Evolutionary conservation across 2,329 filamentous ascomycete species (phyloP).

Genomic region (Penicillium polonicum): DNA sequence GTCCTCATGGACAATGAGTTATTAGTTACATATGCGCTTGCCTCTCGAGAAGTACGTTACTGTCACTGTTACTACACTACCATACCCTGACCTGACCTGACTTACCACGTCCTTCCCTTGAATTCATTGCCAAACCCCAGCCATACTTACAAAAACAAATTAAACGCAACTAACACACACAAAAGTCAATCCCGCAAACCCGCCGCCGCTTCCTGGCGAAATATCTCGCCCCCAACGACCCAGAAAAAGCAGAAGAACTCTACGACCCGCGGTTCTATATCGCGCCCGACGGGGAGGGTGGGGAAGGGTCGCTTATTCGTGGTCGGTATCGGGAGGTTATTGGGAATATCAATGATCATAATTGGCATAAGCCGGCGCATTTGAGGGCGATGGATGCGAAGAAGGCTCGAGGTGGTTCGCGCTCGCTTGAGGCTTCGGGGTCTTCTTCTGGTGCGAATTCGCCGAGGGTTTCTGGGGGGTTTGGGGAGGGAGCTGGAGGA

Average conservation of each 20-base stretch:
- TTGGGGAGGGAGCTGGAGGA: background rate
- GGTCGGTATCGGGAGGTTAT: constrained; percentile 18
- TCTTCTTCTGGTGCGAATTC: background rate
- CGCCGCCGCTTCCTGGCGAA: constrained; percentile 39
- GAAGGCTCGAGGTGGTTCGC: constrained; percentile 5
- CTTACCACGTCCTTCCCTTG: background rate
- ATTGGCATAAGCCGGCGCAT: constrained; percentile 18
- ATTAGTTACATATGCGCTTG: constrained; percentile 41
- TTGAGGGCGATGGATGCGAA: constrained; percentile 2
- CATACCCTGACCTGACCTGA: no score
- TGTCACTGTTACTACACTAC: background rate
- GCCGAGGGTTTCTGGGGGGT: constrained; percentile 6
- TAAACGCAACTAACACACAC: background rate
- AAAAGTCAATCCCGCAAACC: constrained; percentile 43
- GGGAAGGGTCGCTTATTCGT: constrained; percentile 16
- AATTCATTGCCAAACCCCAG: background rate
- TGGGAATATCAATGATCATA: constrained; percentile 13
- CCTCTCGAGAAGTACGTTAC: constrained; percentile 36
- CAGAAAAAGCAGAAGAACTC: constrained; percentile 26
- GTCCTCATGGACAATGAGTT: constrained; percentile 42
- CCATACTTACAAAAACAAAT: background rate
- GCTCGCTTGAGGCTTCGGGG: background rate
- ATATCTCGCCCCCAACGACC: constrained; percentile 33
- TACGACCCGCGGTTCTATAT: constrained; percentile 31
- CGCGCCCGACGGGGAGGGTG: constrained; percentile 15